Evolutionary conservation across 352 stramenopile genomes (phyloP), one percentile per base, ranked within the genome.

Genomic region (Pythium chondricola): DNA sequence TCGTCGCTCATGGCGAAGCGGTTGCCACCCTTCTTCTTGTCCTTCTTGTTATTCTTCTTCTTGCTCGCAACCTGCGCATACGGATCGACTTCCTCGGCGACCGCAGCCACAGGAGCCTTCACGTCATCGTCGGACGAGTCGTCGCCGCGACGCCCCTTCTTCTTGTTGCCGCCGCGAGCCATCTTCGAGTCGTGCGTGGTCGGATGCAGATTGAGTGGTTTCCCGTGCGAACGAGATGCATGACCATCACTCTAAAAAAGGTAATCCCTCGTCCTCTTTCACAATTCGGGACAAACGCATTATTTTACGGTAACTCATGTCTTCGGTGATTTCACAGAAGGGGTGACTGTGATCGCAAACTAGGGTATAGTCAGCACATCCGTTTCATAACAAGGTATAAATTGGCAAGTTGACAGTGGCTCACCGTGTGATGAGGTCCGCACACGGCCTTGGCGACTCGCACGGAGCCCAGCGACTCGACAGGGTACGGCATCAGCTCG

Each of bases 71-170:
- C 58, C 38, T 60, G 49, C 39, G 48, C 56, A 38, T 66, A 66
- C 29, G 58, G 58, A 42, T 66, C 59, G 11, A 50, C 48, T 16
- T 63, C 63, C 6, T 63, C 55, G 10, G 55, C 48, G 30, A 67
- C 42, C 32, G 62, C 48, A 2, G 48, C 50, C 37, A 61, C 8
- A 20, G 56, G 58, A 20, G 47, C 51, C 20, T 55, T 65, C 52
- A 53, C 52, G 22, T 83, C 69, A 33, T 93, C 81, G n/a, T 84
- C 78, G 39, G 74, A 78, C 48, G 76, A 88, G 55, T 89, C 78
- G 58, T 80, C 76, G 40, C 74, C 78, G 39, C 71, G 73, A 20
- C 78, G 74, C 18, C 77, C 75, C 67, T 90, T 89, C 64, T 90
- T 90, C 74, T 90, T 90, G n/a, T 58, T 61, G 14, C 74, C 74